phyloP scores from a whole-genome alignment of 2,329 filamentous ascomycete species.

The Westerdykella aurantiaca region DNA sequence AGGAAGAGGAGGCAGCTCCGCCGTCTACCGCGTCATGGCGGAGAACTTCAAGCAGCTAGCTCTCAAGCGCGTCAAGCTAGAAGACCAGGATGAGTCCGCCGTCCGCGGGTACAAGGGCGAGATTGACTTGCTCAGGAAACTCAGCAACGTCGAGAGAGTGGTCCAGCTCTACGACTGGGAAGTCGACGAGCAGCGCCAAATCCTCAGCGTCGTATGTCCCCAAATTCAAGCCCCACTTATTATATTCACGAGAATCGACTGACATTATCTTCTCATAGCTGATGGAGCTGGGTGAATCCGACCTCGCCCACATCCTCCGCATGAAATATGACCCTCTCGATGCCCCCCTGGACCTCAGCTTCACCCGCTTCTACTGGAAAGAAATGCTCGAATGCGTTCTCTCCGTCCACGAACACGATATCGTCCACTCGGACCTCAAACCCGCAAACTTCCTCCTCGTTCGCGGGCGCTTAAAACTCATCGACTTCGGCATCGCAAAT shows the following conservation, averaged over 20 bases:
- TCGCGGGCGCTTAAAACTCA: conserved; percentile 84
- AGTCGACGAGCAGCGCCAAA: conserved; percentile 85
- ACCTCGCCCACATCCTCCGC: conserved; percentile 79
- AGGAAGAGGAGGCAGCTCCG: conserved; percentile 85
- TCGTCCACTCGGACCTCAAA: conserved; percentile 95
- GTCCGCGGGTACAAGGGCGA: conserved; percentile 89
- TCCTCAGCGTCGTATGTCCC: conserved; percentile 69
- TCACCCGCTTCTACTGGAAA: conserved; percentile 97
- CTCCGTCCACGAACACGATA: conserved; percentile 80
- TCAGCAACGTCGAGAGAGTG: conserved; percentile 81
- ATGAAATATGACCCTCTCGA: conserved; percentile 55
- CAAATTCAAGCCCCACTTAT: background rate
- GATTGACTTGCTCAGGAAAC: conserved; percentile 79
- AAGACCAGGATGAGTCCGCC: conserved; percentile 78
- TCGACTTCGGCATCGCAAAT: conserved; percentile 97
- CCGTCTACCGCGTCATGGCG: conserved; percentile 93
- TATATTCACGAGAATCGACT: background rate
- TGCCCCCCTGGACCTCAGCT: conserved; percentile 75
- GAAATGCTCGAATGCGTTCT: conserved; percentile 97
- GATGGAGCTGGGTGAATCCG: conserved; percentile 95
- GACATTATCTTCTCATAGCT: conserved; percentile 49
- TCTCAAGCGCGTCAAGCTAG: conserved; percentile 84
- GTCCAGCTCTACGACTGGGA: conserved; percentile 89
- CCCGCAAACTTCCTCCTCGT: conserved; percentile 95
- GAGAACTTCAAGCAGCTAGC: conserved; percentile 96